These are phyloP conservation scores for Lignosus rhinocerotis DNA, from an alignment of 1,284 basidiomycete species.

Conservation along the genomic window DNA sequence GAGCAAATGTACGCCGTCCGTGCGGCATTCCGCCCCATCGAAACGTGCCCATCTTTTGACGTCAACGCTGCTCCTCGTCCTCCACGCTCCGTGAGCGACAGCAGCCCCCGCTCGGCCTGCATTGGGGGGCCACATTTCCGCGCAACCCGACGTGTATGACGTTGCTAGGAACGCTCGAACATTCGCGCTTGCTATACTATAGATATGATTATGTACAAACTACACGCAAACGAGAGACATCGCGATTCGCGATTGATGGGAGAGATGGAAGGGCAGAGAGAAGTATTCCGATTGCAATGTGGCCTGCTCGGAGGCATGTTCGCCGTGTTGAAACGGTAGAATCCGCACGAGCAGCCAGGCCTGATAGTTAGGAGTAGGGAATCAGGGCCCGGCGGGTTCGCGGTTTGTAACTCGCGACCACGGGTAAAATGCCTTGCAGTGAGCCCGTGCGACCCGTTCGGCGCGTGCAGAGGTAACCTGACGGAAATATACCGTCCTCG, in stretches of 20 bases:
- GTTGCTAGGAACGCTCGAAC: slow-evolving; percentile 7
- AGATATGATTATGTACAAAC: slow-evolving; percentile 18
- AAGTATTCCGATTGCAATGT: neutral
- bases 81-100: neutral
- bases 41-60: neutral
- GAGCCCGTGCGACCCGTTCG: slow-evolving; percentile 19
- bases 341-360: neutral
- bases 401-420: neutral
- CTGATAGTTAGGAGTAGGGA: neutral
- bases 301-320: neutral
- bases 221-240: slow-evolving; percentile 11
- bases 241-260: slow-evolving; percentile 12
- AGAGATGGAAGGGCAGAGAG: neutral
- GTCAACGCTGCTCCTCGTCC: neutral
- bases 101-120: too few relatives aligned
- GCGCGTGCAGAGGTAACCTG: slow-evolving; percentile 14
- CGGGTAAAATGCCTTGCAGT: slow-evolving; percentile 4
- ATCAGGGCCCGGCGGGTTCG: neutral
- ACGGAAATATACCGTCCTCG: slow-evolving; percentile 18
- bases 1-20: neutral
- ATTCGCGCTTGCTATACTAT: slow-evolving; percentile 17
- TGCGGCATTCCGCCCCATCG: neutral
- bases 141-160: neutral
- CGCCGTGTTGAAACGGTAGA: neutral
- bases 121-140: neutral